These are phyloP conservation scores for Lathyrus sativus DNA, from an alignment of 306 rosid species.

Conservation along the genomic window DNA sequence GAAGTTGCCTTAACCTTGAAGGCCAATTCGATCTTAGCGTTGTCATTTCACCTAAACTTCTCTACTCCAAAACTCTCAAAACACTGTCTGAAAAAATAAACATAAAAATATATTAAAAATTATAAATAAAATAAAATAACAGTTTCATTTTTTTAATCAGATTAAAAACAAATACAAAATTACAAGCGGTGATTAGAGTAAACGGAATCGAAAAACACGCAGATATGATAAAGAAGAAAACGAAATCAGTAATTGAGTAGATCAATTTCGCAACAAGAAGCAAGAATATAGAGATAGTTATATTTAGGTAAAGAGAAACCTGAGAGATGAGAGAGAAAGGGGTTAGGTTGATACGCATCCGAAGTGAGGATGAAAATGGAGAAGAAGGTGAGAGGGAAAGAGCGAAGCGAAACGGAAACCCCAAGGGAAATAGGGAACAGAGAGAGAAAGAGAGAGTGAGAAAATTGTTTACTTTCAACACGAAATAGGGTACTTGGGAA, in stretches of 20 bases:
- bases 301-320: neutral
- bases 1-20: conserved; percentile 90
- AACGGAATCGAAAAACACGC: conserved; percentile 18
- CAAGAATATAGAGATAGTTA: neutral
- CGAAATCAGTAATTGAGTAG: conserved; percentile 33
- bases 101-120: neutral
- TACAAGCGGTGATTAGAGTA: conserved; percentile 32
- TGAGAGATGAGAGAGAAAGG: conserved; percentile 60
- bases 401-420: conserved; percentile 53
- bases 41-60: conserved; percentile 83
- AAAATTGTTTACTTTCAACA: conserved; percentile 27
- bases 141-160: neutral
- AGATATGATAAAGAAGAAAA: neutral
- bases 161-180: conserved; percentile 2
- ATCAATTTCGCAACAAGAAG: conserved; percentile 32
- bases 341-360: conserved; percentile 67
- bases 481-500: conserved; percentile 23
- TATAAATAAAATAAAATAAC: neutral
- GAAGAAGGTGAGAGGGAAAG: conserved; percentile 12
- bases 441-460: conserved; percentile 36
- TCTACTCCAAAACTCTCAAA: conserved; percentile 60
- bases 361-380: conserved; percentile 37
- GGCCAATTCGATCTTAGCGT: conserved; percentile 92
- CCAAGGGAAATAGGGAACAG: conserved; percentile 35
- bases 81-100: conserved; percentile 44